Evolutionary conservation across 305 asterid genomes (phyloP).

Genomic region (Fraxinus sp.): DNA sequence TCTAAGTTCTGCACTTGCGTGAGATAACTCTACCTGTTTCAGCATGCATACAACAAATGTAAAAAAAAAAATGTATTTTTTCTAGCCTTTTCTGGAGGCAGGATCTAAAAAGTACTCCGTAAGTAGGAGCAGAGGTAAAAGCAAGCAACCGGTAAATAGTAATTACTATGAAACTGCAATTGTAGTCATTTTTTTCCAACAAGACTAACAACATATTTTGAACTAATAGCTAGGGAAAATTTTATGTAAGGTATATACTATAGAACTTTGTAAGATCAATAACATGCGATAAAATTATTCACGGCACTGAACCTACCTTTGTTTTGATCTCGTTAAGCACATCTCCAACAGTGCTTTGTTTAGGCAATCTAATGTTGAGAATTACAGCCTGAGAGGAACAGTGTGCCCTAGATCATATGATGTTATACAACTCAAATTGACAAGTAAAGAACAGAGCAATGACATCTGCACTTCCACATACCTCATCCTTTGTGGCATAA

Average conservation of each 20-base stretch:
- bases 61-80: not conserved
- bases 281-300: slow-evolving; percentile 10
- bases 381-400: slow-evolving; percentile 46
- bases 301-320: slow-evolving; percentile 47
- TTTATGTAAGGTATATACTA: not conserved
- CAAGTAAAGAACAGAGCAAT: slow-evolving; percentile 7
- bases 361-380: slow-evolving; percentile 64
- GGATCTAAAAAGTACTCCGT: not conserved
- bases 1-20: slow-evolving; percentile 46
- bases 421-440: not conserved
- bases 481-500: slow-evolving; percentile 74
- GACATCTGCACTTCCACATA: slow-evolving; percentile 24
- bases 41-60: slow-evolving; percentile 13
- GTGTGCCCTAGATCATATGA: slow-evolving; percentile 8
- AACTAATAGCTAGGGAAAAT: not conserved
- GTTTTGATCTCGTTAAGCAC: slow-evolving; percentile 67
- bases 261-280: not conserved
- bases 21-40: slow-evolving; percentile 50
- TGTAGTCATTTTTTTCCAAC: slow-evolving; percentile 5
- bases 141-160: not conserved
- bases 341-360: slow-evolving; percentile 69
- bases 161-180: slow-evolving; percentile 10
- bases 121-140: slow-evolving; percentile 5
- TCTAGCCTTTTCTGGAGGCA: not conserved
- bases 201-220: not conserved